Percentiles rank a stretch among this genome's conserved stretches.
phyloP scores from a whole-genome alignment of 2,329 filamentous ascomycete genomes.

The Aureobasidium pullulans region DNA sequence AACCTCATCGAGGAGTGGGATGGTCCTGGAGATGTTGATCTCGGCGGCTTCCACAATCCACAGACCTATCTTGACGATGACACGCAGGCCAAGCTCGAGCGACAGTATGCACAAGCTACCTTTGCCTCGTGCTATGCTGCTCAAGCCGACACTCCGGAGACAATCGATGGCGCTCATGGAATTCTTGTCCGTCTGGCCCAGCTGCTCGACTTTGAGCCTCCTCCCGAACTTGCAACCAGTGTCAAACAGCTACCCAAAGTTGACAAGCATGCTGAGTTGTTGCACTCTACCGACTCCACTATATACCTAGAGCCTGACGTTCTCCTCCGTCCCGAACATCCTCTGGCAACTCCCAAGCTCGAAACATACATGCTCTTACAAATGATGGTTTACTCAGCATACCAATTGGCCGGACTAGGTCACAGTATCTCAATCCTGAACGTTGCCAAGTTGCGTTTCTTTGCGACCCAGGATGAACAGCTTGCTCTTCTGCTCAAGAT shows the following conservation, averaged over 20 bases:
- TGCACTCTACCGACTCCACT: slow-evolving; percentile 26
- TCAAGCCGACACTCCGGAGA: slow-evolving; percentile 51
- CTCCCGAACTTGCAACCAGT: slow-evolving; percentile 39
- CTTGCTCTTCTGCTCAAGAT: slow-evolving; percentile 51
- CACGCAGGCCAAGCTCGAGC: slow-evolving; percentile 52
- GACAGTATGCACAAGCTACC: slow-evolving; percentile 59
- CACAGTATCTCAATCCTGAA: slow-evolving; percentile 34
- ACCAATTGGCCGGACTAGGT: slow-evolving; percentile 35
- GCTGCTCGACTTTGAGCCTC: slow-evolving; percentile 54
- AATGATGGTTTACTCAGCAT: slow-evolving; percentile 49
- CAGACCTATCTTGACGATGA: slow-evolving; percentile 53
- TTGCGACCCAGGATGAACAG: slow-evolving; percentile 59
- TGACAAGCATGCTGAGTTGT: slow-evolving; percentile 28
- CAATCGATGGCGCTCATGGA: slow-evolving; percentile 52
- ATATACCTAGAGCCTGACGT: slow-evolving; percentile 32
- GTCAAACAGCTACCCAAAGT: slow-evolving; percentile 38
- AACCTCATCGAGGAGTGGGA: slow-evolving; percentile 64
- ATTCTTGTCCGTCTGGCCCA: slow-evolving; percentile 53
- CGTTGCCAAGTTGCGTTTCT: slow-evolving; percentile 54
- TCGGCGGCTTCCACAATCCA: slow-evolving; percentile 50
- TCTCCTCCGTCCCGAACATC: slow-evolving; percentile 54
- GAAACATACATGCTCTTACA: slow-evolving; percentile 54
- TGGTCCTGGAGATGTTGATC: slow-evolving; percentile 62
- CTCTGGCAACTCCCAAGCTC: slow-evolving; percentile 54
- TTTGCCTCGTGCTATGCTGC: slow-evolving; percentile 62